Base-by-base conservation (phyloP, 2,329 filamentous ascomycete genomes). In the Trichoderma brevicompactum region DNA sequence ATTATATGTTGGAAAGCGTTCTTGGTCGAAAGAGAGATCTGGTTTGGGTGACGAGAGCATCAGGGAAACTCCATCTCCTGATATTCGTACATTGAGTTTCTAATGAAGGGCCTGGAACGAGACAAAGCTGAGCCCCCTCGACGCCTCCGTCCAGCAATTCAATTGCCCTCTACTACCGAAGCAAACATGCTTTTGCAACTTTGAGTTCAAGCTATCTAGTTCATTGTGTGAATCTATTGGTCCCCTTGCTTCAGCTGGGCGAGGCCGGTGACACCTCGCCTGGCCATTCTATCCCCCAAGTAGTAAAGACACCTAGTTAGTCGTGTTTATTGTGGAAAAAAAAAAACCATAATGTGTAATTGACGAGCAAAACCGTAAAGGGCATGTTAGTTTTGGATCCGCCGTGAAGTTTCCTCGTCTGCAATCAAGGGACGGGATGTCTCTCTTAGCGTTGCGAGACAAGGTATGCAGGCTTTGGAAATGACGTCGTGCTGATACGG, bases 141-240 rank as follows among this genome's bases (percentile, higher is more conserved):
- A 28, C 23, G 19, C 53, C 19, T 43, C 23, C 4, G 12, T 28
- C 5, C n/a, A 50, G 28, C 13, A 28, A 34, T 34, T 10, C 2
- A 13, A 38, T 34, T 38, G 32, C 13, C 15, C n/a, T 36, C n/a
- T 2, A 19, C 10, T 10, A 36, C n/a, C n/a, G n/a, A n/a, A n/a
- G n/a, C n/a, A n/a, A n/a, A n/a, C 23, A 34, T 43, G 17, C 49
- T 6, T 56, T 36, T 10, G 17, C 28, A 13, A 38, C 54, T 56
- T 44, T 32, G 23, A 56, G 54, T 56, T 56, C 54, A 56, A 56
- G 40, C 54, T 36, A 44, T 40, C 19, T 23, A 15, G 23, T 34
- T 40, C 13, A 56, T 36, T 19, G 10, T 34, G 40, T 32, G 41
- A 32, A 56, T 32, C 23, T 34, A 44, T 44, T 56, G 36, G 50